Evolutionary conservation across 2,329 filamentous ascomycete genomes (phyloP).

Genomic region (Grosmannia clavigera): DNA sequence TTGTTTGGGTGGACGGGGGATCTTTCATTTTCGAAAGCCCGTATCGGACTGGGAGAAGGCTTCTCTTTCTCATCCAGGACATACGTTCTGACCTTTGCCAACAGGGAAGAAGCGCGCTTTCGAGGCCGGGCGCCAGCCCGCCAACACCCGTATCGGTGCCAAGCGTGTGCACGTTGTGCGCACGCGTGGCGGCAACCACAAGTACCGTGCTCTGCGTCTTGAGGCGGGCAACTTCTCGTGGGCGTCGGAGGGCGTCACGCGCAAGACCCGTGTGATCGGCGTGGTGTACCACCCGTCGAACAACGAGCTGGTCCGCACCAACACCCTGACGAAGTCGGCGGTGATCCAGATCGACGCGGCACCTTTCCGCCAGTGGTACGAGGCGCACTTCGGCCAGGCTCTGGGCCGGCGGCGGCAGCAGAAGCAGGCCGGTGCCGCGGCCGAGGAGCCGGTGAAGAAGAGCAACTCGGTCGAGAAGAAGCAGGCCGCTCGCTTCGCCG

Average conservation of each 20-base stretch:
- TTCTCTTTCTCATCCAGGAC: constrained; percentile 22
- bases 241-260: constrained; percentile 94
- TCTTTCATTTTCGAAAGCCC: constrained; percentile 45
- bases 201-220: constrained; percentile 98
- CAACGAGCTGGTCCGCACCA: constrained; percentile 99
- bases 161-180: constrained; percentile 31
- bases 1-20: constrained; percentile 20
- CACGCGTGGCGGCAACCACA: constrained; percentile 74
- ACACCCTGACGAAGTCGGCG: constrained; percentile 98
- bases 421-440: constrained; percentile 51
- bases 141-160: constrained; percentile 95
- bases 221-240: constrained; percentile 99
- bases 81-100: constrained; percentile 66
- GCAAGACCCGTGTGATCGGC: constrained; percentile 98
- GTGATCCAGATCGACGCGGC: constrained; percentile 98
- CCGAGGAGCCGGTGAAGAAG: constrained; percentile 70
- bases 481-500: constrained; percentile 77
- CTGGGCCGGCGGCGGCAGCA: constrained; percentile 86
- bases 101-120: constrained; percentile 93
- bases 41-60: constrained; percentile 34
- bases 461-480: constrained; percentile 93
- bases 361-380: constrained; percentile 99
- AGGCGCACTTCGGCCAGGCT: constrained; percentile 93
- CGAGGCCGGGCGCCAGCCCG: constrained; percentile 98
- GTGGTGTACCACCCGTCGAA: constrained; percentile 99